Conservation (phyloP, 1,139 yeast species). For the Saccharomyces hybrid region DNA sequence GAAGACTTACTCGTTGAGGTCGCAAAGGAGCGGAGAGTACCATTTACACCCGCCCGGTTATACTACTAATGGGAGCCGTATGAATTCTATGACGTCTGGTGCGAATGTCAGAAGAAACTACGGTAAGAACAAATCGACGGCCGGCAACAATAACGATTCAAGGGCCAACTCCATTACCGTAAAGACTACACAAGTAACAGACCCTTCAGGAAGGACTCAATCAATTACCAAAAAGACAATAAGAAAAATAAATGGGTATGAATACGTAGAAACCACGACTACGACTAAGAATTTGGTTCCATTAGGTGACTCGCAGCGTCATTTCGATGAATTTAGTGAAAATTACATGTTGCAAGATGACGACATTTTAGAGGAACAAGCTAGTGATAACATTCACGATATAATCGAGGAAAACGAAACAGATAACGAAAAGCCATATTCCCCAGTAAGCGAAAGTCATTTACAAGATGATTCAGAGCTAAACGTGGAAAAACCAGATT, state of each 20-base stretch:
- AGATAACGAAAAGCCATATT: neutral
- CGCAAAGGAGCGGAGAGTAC: neutral
- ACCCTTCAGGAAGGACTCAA: conserved; percentile 28
- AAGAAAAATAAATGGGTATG: conserved; percentile 27
- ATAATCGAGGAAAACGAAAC: conserved; percentile 2
- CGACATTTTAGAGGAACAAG: conserved; percentile 8
- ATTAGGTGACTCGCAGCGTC: conserved; percentile 14
- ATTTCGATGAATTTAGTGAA: conserved; percentile 30
- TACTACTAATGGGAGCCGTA: neutral
- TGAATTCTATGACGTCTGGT: conserved; percentile 2
- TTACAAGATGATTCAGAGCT: neutral
- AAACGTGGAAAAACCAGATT: neutral
- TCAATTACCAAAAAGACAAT: conserved; percentile 29
- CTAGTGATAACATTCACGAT: neutral
- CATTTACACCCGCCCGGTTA: neutral
- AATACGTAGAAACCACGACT: conserved; percentile 30
- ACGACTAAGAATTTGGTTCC: conserved; percentile 18
- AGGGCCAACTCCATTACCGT: conserved; percentile 29
- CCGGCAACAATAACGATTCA: conserved; percentile 8
- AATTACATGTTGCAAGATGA: conserved; percentile 19
- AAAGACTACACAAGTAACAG: conserved; percentile 28
- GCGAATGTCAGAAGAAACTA: neutral
- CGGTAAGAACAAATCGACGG: neutral
- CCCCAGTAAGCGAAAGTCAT: neutral
- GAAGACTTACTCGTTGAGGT: conserved; percentile 2